These are phyloP conservation scores for Lactarius evosmus DNA, from an alignment of 768 basidiomycete species.

Conservation along the genomic window DNA sequence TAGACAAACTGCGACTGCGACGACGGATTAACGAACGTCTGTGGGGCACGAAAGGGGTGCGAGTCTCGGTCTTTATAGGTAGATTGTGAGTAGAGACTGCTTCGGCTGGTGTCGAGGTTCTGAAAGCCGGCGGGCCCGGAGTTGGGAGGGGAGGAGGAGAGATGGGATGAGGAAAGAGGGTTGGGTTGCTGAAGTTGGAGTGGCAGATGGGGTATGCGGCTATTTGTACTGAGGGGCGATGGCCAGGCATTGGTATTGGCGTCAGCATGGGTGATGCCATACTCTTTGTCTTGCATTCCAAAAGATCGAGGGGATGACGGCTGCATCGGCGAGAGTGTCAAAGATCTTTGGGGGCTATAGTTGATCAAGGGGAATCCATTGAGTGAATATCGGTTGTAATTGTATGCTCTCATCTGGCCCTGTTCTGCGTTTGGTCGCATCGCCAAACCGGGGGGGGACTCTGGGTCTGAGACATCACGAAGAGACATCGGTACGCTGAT, in stretches of 20 bases:
- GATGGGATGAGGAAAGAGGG: constrained; percentile 35
- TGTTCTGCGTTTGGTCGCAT: constrained; percentile 8
- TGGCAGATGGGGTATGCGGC: constrained; percentile 29
- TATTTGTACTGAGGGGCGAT: constrained; percentile 35
- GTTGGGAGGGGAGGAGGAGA: constrained; percentile 33
- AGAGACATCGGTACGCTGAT: constrained; percentile 14
- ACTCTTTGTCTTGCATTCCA: constrained; percentile 42
- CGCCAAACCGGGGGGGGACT: constrained; percentile 11
- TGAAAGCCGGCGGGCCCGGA: constrained; percentile 30
- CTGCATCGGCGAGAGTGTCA: constrained; percentile 28
- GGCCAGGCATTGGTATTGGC: constrained; percentile 32
- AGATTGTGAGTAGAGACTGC: constrained; percentile 29
- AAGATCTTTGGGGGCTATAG: constrained; percentile 22
- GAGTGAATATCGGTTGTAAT: constrained; percentile 11
- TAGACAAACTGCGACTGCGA: constrained; percentile 31
- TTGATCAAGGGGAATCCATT: constrained; percentile 26
- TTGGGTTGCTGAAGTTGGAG: constrained; percentile 43
- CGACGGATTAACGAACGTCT: constrained; percentile 26
- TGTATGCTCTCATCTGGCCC: constrained; percentile 14
- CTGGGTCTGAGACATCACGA: constrained; percentile 16
- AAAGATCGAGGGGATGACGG: constrained; percentile 37
- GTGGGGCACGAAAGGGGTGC: constrained; percentile 22
- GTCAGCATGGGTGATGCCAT: constrained; percentile 33
- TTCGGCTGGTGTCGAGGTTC: constrained; percentile 18
- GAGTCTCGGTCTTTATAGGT: constrained; percentile 36